A percentile compares a stretch with the other conserved stretches of the same genome.
Conservation (phyloP, 176 grass and related monocot species). For the Ananas comosus region DNA sequence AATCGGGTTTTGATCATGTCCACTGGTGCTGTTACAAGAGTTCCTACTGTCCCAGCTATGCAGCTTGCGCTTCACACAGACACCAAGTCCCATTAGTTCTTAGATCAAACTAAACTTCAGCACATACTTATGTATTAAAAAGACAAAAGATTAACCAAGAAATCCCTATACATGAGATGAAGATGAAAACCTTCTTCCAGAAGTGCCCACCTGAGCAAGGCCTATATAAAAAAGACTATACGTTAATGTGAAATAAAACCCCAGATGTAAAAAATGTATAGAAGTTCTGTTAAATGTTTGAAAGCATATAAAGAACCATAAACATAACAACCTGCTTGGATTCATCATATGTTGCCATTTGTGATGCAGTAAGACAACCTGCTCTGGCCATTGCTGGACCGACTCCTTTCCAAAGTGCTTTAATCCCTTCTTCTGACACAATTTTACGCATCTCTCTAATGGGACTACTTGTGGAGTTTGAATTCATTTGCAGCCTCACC, state of each 20-base stretch:
- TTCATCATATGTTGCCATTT: constrained; percentile 94
- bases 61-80: constrained; percentile 72
- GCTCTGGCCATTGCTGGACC: constrained; percentile 92
- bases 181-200: constrained; percentile 80
- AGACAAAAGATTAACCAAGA: constrained; percentile 16
- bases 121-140: constrained; percentile 21
- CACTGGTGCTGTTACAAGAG: constrained; percentile 64
- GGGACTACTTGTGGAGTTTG: constrained; percentile 37
- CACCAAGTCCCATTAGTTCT: constrained; percentile 22
- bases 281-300: constrained; percentile 5
- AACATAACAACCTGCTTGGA: constrained; percentile 54
- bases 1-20: constrained; percentile 95
- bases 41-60: constrained; percentile 78
- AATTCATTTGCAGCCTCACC: constrained; percentile 85
- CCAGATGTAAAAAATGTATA: neutral
- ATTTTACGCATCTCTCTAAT: constrained; percentile 55
- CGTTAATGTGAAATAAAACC: neutral
- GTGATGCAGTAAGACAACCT: constrained; percentile 83
- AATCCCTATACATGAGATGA: constrained; percentile 88
- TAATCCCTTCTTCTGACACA: constrained; percentile 57
- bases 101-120: neutral
- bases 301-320: constrained; percentile 14
- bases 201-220: constrained; percentile 64
- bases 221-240: constrained; percentile 30
- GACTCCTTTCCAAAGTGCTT: constrained; percentile 96